These are phyloP conservation scores for Rubia yunnanensis DNA, from an alignment of 257 asterid species.

Conservation along the genomic window DNA sequence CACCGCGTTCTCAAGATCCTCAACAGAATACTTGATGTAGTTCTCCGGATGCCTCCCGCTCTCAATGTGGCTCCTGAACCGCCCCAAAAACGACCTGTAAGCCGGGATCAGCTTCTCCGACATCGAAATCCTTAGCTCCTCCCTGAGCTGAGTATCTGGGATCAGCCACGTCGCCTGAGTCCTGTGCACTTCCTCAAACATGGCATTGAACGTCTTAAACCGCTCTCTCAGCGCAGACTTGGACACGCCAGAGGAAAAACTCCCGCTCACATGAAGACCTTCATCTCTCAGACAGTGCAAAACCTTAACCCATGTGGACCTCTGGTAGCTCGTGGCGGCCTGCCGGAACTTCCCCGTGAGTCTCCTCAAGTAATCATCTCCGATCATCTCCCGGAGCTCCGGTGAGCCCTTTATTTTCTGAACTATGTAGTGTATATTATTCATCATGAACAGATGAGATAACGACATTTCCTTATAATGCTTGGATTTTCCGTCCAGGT, in stretches of 20 bases:
- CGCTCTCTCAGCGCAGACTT: conserved; percentile 75
- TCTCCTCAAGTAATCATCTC: conserved; percentile 55
- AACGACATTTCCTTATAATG: conserved; percentile 67
- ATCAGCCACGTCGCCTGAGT: conserved; percentile 79
- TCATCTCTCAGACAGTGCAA: conserved; percentile 83
- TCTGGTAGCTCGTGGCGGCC: conserved; percentile 65
- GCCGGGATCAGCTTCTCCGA: conserved; percentile 72
- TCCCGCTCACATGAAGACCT: conserved; percentile 73
- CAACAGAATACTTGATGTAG: conserved; percentile 80
- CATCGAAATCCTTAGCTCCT: conserved; percentile 81
- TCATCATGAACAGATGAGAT: conserved; percentile 87
- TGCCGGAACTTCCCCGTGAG: conserved; percentile 47
- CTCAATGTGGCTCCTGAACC: conserved; percentile 80
- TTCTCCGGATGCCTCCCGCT: conserved; percentile 91
- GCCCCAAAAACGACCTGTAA: conserved; percentile 76
- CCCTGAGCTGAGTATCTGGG: conserved; percentile 81
- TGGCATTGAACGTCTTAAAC: conserved; percentile 75
- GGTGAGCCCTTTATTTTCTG: conserved; percentile 71
- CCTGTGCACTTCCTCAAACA: conserved; percentile 86
- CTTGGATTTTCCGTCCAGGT: conserved; percentile 69
- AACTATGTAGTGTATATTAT: conserved; percentile 77
- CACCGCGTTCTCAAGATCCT: conserved; percentile 78
- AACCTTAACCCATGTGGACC: conserved; percentile 75
- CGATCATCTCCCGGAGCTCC: conserved; percentile 80
- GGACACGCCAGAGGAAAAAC: conserved; percentile 78